Evolutionary conservation across 768 basidiomycete genomes (phyloP), one percentile per base, ranked within the genome.

Genomic region (Floccularia luteovirens): DNA sequence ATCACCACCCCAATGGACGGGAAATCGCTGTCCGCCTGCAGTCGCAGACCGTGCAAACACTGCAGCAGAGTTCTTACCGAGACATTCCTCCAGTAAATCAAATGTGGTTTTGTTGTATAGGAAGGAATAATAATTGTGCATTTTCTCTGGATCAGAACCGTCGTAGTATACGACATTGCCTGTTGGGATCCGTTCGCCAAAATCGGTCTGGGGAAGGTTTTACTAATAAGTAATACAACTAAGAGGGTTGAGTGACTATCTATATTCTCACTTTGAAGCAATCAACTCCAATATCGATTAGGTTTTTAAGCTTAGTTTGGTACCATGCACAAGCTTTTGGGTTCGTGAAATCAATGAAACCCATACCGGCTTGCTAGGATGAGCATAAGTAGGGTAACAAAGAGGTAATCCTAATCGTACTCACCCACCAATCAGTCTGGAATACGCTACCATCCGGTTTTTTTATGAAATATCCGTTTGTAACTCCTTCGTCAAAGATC

Each of bases 31-130:
- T 3, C 70, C 65, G 16, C 70, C 71, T 1, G 67, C 66, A 17
- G 69, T 67, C 0, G 67, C 64, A 3, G 64, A 63, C n/a, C 71
- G 57, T 2, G 69, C 69, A 47, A 73, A 73, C 0, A 73, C 52
- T 1, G 62, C 61, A 2, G 70, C 71, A 28, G 64, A 43, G 37
- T 66, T 53, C 45, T 58, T 58, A 10, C 71, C 71, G 12, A 59
- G 44, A 22, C 53, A 46, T 19, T 57, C 50, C 44, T 68, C 57
- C 36, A 70, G 48, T 6, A 64, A 42, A 16, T 64, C 61, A 48
- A 66, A 72, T 1, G 68, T 68, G 24, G 58, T 48, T 41, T 68
- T 57, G 58, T 73, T 71, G 58, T 70, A 68, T 3, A 61, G 37
- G 14, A 52, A 52, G 10, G 62, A 35, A 50, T 64, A 64, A 35